phyloP scores from a whole-genome alignment of 805 yeast genomes.

The Ogataea glucozyma region DNA sequence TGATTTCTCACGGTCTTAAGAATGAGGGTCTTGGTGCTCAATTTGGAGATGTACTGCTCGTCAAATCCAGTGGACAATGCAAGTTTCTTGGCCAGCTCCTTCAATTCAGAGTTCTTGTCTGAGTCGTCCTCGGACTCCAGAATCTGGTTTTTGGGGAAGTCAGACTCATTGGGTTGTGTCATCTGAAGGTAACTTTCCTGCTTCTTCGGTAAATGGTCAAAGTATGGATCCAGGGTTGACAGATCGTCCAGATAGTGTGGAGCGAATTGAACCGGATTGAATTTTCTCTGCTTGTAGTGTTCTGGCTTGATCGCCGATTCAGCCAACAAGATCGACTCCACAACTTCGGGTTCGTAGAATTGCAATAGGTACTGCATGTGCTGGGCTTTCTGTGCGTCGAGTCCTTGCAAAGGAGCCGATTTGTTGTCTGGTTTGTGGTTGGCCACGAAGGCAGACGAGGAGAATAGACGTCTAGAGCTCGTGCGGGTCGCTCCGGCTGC shows the following conservation, averaged over 20 bases:
- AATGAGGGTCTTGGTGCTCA: conserved; percentile 65
- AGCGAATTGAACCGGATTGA: conserved; percentile 54
- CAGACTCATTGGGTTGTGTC: conserved; percentile 29
- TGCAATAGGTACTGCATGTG: conserved; percentile 63
- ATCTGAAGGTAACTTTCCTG: conserved; percentile 25
- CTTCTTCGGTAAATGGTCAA: conserved; percentile 54
- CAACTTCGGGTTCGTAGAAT: conserved; percentile 79
- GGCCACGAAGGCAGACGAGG: conserved; percentile 12
- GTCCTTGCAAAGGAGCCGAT: conserved; percentile 2
- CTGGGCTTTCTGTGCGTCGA: conserved; percentile 30
- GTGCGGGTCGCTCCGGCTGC: conserved; percentile 1
- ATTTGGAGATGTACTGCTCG: conserved; percentile 56
- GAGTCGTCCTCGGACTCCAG: conserved; percentile 24
- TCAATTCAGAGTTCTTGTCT: conserved; percentile 27
- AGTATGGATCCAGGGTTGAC: conserved; percentile 67
- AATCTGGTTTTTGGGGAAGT: conserved; percentile 26
- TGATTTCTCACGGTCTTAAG: conserved; percentile 85
- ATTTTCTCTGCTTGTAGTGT: conserved; percentile 48
- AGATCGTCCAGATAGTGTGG: conserved; percentile 75
- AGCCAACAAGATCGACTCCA: conserved; percentile 79
- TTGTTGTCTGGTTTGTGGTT: conserved; percentile 7
- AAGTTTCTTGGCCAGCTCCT: conserved; percentile 52
- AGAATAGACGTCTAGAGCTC: conserved; percentile 16
- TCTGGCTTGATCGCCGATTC: conserved; percentile 73
- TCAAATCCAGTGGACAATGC: conserved; percentile 67